Evolutionary conservation across 2,329 filamentous ascomycete species (phyloP).

Genomic region (Colletotrichum melonis): DNA sequence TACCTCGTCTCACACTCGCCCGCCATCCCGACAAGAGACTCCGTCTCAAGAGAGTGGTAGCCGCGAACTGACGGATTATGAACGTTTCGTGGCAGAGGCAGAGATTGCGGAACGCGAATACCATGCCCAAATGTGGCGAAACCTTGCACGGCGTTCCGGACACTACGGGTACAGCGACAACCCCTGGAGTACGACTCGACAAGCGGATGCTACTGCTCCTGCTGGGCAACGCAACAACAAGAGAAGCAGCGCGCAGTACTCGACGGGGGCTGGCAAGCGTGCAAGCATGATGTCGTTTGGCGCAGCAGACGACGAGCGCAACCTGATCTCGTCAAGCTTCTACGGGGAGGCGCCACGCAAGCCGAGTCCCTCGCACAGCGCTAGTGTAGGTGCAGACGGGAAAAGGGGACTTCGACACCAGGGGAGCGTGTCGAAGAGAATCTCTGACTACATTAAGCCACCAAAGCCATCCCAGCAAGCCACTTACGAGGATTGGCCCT

Average conservation of each 20-base stretch:
- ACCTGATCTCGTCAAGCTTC: neutral
- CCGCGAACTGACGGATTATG: constrained; percentile 39
- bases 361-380: neutral
- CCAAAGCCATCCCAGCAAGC: constrained; percentile 12
- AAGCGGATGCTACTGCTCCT: neutral
- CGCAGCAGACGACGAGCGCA: constrained; percentile 22
- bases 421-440: constrained; percentile 53
- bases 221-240: constrained; percentile 11
- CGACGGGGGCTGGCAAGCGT: constrained; percentile 9
- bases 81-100: constrained; percentile 43
- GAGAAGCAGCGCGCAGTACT: constrained; percentile 31
- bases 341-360: constrained; percentile 7
- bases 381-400: constrained; percentile 2
- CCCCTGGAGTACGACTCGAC: constrained; percentile 8
- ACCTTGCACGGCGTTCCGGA: constrained; percentile 36
- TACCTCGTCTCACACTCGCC: neutral
- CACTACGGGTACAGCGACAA: constrained; percentile 27
- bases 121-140: constrained; percentile 38
- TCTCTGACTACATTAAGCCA: constrained; percentile 57
- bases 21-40: neutral
- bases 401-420: constrained; percentile 38
- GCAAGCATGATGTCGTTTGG: constrained; percentile 25
- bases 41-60: neutral
- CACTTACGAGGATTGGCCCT: constrained; percentile 15
- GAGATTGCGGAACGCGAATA: constrained; percentile 40